Evolutionary conservation across 1,139 yeast genomes (phyloP), one percentile per base, ranked within the genome.

Genomic region (Taiozyma sp.): DNA sequence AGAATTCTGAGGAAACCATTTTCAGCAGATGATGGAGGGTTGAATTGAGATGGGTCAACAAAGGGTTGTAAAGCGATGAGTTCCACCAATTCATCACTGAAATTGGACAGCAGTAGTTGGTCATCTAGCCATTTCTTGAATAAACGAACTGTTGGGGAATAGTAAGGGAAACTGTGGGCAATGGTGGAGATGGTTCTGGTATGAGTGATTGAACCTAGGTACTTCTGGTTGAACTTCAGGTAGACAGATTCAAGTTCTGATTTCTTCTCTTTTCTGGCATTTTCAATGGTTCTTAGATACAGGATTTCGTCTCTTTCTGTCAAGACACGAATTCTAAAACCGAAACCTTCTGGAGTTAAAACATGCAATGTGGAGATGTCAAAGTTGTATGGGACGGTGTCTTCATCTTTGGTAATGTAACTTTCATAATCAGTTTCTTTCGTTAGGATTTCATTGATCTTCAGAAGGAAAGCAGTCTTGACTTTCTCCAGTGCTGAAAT

Each of bases 81-180:
- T 67, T 93, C 99, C 46, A 89, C 75, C 44, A 87, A 73, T 63
- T 90, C 96, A 50, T 90, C 96, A 10, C 78, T 71, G 58, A 92
- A 76, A 62, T 88, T 96, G 22, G 78, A 73, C 45, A 85, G 72
- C 36, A 89, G 72, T 51, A 90, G 68, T 55, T 83, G 79, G 53
- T 85, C 86, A 59, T 89, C 93, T 54, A 92, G 73, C 99, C 99
- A 93, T 58, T 79, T 79, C 67, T 93, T 93, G 69, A 93, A 84
- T 45, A 92, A 70, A 57, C 99, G 78, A 8, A 87, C 92, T 0
- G 95, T 81, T 13, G 96, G 82, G 2, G 96, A 82, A 62, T 82
- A 88, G 62, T 80, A 83, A 47, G 86, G 90, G 70, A 78, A 88
- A 52, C 88, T 81, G 52, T 84, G 86, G 1, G 91, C 78, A 58